Evolutionary conservation across 2,329 filamentous ascomycete genomes (phyloP).

Genomic region (Fusarium concolor): DNA sequence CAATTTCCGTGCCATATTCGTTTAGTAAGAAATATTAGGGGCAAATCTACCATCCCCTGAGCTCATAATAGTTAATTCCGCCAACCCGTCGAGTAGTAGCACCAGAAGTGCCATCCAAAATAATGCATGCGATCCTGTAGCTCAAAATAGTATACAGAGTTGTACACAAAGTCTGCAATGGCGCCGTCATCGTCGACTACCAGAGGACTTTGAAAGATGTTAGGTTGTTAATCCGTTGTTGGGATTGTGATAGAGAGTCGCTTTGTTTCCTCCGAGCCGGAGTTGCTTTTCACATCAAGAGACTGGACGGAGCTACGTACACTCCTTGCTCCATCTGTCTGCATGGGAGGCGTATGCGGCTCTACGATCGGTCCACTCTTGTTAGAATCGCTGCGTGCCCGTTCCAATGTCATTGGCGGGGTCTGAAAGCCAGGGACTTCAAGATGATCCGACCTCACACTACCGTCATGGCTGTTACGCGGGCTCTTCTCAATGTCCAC

Average conservation of each 20-base stretch:
- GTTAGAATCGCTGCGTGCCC: slow-evolving; percentile 24
- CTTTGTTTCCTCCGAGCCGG: slow-evolving; percentile 42
- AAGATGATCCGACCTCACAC: slow-evolving; percentile 26
- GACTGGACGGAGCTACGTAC: slow-evolving; percentile 46
- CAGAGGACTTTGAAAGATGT: slow-evolving; percentile 6
- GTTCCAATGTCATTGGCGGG: slow-evolving; percentile 41
- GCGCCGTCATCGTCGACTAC: neutral
- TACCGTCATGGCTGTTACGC: slow-evolving; percentile 51
- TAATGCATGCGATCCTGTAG: slow-evolving; percentile 33
- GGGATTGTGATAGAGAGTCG: slow-evolving; percentile 49
- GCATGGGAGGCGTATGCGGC: slow-evolving; percentile 49
- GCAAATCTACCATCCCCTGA: neutral
- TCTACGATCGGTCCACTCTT: slow-evolving; percentile 37
- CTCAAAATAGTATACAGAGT: slow-evolving; percentile 39
- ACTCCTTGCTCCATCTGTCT: slow-evolving; percentile 44
- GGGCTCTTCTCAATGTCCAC: slow-evolving; percentile 50
- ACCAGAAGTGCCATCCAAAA: slow-evolving; percentile 18
- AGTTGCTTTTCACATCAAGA: slow-evolving; percentile 43
- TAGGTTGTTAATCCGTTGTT: slow-evolving; percentile 25
- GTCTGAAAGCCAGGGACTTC: slow-evolving; percentile 40
- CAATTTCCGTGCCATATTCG: slow-evolving; percentile 23
- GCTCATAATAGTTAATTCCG: slow-evolving; percentile 6
- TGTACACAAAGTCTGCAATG: slow-evolving; percentile 36
- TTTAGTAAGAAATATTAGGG: slow-evolving; percentile 23
- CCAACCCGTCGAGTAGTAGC: neutral